Base-by-base conservation (phyloP, 306 rosid genomes). In the Parietaria judaica region DNA sequence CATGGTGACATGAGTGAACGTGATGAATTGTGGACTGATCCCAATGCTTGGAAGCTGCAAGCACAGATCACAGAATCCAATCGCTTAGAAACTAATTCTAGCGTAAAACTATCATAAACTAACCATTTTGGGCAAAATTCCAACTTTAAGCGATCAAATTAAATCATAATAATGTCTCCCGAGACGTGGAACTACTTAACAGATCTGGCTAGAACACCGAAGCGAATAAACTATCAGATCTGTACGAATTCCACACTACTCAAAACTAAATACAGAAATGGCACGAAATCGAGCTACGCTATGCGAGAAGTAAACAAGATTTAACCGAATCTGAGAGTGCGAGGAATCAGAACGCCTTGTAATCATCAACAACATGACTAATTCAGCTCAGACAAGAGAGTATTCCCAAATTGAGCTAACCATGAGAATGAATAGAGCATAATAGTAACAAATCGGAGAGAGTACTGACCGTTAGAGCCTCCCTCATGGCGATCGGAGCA, bases 401-500 rank as follows among this genome's bases (percentile, higher is more conserved):
- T 12, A 74, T 41, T 56, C 16, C 17, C 6, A 54, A 80, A 79
- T 63, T 72, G 71, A 82, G 62, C 72, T 71, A 51, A 3, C 16
- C n/a, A 56, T 43, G 53, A 47, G 31, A 56, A 14, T 45, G 37
- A 61, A 70, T 39, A 52, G 9, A 57, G 56, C 51, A 4, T 1
- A 70, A 60, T 13, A 39, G 51, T 13, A 9, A 23, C 7, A 50
- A 57, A 49, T 51, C 9, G 31, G 62, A 52, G 44, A 46, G 55
- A 73, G 72, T 53, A 77, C 89, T 78, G 6, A 91, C 97, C 62
- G 97, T 91, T 62, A 91, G 68, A 37, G 95, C 87, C 76, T 91
- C 97, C 69, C 73, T 79, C 97, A 91, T 91, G 89, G 94, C 75
- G 89, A 91, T 85, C 76, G 97, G 97, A 71, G 97, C 97, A 72